Conservation (phyloP, 2,329 filamentous ascomycete species). For the Ophiocordyceps camponoti-rufipedis region DNA sequence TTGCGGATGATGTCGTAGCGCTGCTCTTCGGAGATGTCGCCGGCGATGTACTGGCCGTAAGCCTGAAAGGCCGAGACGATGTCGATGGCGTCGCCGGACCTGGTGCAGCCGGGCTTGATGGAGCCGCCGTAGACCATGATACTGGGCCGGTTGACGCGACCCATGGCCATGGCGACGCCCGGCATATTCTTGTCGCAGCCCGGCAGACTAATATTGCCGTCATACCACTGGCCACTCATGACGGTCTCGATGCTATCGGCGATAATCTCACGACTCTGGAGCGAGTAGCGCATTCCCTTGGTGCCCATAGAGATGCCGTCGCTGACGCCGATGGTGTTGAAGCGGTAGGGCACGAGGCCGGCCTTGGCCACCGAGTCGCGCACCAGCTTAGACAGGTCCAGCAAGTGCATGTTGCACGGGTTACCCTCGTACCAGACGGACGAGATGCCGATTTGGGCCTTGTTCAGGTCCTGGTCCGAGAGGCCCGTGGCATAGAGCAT, state of each 20-base stretch:
- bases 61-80: conserved; percentile 97
- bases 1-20: conserved; percentile 89
- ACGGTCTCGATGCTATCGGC: conserved; percentile 98
- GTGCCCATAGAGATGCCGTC: conserved; percentile 98
- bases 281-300: conserved; percentile 84
- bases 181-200: conserved; percentile 99
- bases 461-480: conserved; percentile 73
- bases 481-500: conserved; percentile 97
- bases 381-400: conserved; percentile 71
- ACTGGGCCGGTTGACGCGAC: conserved; percentile 78
- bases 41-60: conserved; percentile 85
- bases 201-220: conserved; percentile 89
- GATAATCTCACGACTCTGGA: conserved; percentile 91
- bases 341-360: conserved; percentile 81
- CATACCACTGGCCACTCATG: conserved; percentile 98
- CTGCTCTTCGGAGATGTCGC: conserved; percentile 78
- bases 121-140: conserved; percentile 97
- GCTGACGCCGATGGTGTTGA: conserved; percentile 97
- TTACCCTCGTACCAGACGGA: conserved; percentile 98
- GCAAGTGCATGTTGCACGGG: conserved; percentile 97
- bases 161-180: conserved; percentile 83
- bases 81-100: conserved; percentile 60
- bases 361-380: conserved; percentile 43
- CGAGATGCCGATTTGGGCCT: conserved; percentile 93
- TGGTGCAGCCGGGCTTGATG: conserved; percentile 78